Percentiles rank a stretch among this genome's conserved stretches.
phyloP scores from a whole-genome alignment of 2,329 filamentous ascomycete genomes.

The Monosporascus cannonballus region DNA sequence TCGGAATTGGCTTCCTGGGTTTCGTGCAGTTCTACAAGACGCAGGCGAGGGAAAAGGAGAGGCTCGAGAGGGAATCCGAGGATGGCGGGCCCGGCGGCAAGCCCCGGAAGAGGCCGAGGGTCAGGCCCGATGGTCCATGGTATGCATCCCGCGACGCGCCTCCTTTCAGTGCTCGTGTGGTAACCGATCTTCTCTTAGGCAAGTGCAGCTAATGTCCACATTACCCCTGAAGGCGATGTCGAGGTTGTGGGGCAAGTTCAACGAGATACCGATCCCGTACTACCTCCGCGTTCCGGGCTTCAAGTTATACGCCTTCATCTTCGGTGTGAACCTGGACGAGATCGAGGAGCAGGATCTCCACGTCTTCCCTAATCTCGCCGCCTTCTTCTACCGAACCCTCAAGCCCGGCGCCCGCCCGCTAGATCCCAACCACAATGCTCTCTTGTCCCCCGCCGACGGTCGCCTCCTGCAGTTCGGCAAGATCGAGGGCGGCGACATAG shows the following conservation, averaged over 20 bases:
- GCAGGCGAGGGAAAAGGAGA: conserved; percentile 48
- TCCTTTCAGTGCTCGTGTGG: too few relatives aligned
- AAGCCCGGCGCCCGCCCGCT: conserved; percentile 84
- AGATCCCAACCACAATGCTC: conserved; percentile 70
- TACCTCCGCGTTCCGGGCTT: conserved; percentile 85
- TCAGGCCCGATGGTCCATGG: conserved; percentile 83
- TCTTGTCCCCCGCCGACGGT: conserved; percentile 86
- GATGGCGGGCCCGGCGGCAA: conserved; percentile 33
- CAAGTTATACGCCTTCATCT: conserved; percentile 83
- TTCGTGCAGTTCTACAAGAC: conserved; percentile 79
- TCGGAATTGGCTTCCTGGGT: conserved; percentile 81
- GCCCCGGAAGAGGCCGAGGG: conserved; percentile 50
- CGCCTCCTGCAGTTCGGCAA: conserved; percentile 85
- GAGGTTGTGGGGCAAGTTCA: conserved; percentile 84
- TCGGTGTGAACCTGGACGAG: conserved; percentile 87
- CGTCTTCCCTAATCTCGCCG: conserved; percentile 83
- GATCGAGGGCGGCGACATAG: conserved; percentile 89
- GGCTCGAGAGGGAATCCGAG: conserved; percentile 38
- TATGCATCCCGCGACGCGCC: conserved; percentile 22
- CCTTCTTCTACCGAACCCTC: conserved; percentile 94
- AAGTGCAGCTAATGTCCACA: conserved; percentile 90
- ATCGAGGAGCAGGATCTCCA: conserved; percentile 84
- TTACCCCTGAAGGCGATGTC: conserved; percentile 87
- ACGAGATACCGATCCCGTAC: conserved; percentile 82
- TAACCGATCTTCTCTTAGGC: conserved; percentile 39